Evolutionary conservation across 208 protist genomes (phyloP).

Genomic region (Trypanosoma platydactyli): DNA sequence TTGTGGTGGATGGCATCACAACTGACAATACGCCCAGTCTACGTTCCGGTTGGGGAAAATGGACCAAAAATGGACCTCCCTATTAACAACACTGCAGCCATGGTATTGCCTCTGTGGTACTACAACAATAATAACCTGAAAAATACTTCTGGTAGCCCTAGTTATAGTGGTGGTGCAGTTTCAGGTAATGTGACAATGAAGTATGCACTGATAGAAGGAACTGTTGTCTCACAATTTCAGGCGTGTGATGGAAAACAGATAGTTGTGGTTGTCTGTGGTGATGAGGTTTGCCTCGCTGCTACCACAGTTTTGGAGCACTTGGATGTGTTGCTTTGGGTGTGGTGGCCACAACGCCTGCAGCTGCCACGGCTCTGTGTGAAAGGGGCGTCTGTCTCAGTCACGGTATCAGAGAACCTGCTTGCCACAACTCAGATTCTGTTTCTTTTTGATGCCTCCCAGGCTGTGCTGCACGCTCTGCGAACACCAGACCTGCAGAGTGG

Average conservation of each 20-base stretch:
- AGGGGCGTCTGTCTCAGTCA: slow-evolving; percentile 49
- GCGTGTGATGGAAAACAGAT: slow-evolving; percentile 21
- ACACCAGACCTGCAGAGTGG: slow-evolving; percentile 52
- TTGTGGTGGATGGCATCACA: slow-evolving; percentile 82
- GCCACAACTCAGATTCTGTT: slow-evolving; percentile 47
- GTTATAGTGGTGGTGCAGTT: neutral
- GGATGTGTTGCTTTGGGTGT: slow-evolving; percentile 57
- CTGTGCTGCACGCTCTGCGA: slow-evolving; percentile 40
- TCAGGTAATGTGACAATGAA: neutral
- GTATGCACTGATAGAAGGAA: slow-evolving; percentile 26
- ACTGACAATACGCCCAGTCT: slow-evolving; percentile 59
- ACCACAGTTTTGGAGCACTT: slow-evolving; percentile 28
- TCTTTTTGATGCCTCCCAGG: slow-evolving; percentile 47
- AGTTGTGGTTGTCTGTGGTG: slow-evolving; percentile 19
- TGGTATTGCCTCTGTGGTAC: slow-evolving; percentile 1
- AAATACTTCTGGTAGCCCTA: neutral
- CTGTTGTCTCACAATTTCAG: slow-evolving; percentile 31
- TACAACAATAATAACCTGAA: neutral
- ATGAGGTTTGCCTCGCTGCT: slow-evolving; percentile 24
- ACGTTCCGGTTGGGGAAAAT: slow-evolving; percentile 23
- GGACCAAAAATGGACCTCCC: slow-evolving; percentile 4
- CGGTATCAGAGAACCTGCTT: slow-evolving; percentile 39
- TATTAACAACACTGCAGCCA: neutral
- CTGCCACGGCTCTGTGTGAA: slow-evolving; percentile 41
- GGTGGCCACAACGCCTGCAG: slow-evolving; percentile 63